phyloP scores from a whole-genome alignment of 805 yeast species.

The Pichia nanzhaoensis region DNA sequence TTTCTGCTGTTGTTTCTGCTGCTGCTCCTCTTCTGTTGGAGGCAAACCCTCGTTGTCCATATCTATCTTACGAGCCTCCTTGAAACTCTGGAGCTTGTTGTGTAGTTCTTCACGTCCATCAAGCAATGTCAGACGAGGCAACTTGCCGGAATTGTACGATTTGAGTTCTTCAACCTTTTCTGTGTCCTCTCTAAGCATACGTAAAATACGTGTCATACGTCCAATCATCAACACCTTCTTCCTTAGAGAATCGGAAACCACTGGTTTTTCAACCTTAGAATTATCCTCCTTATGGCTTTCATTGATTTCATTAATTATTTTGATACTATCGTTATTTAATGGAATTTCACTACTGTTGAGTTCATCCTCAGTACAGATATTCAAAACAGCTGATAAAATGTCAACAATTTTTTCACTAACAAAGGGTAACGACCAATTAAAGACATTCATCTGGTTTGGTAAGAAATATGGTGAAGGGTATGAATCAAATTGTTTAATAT shows the following conservation, averaged over 20 bases:
- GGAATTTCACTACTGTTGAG: constrained; percentile 26
- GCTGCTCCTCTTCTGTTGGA: constrained; percentile 45
- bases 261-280: background rate
- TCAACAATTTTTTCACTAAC: constrained; percentile 95
- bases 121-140: constrained; percentile 82
- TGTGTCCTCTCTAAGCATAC: constrained; percentile 78
- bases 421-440: constrained; percentile 95
- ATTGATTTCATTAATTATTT: background rate
- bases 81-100: constrained; percentile 58
- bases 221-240: constrained; percentile 6
- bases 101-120: constrained; percentile 79
- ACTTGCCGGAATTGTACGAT: constrained; percentile 59
- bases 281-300: background rate
- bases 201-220: constrained; percentile 86
- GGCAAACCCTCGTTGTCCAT: constrained; percentile 82
- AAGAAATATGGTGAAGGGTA: constrained; percentile 96
- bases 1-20: constrained; percentile 28
- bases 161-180: constrained; percentile 80
- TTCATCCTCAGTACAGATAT: constrained; percentile 92
- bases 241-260: background rate
- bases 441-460: constrained; percentile 95
- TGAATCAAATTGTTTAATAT: constrained; percentile 87
- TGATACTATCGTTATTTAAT: background rate
- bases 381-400: constrained; percentile 81
- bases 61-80: constrained; percentile 79